Base-by-base conservation (phyloP, 2,329 filamentous ascomycete genomes). In the Samsoniella hepiali region DNA sequence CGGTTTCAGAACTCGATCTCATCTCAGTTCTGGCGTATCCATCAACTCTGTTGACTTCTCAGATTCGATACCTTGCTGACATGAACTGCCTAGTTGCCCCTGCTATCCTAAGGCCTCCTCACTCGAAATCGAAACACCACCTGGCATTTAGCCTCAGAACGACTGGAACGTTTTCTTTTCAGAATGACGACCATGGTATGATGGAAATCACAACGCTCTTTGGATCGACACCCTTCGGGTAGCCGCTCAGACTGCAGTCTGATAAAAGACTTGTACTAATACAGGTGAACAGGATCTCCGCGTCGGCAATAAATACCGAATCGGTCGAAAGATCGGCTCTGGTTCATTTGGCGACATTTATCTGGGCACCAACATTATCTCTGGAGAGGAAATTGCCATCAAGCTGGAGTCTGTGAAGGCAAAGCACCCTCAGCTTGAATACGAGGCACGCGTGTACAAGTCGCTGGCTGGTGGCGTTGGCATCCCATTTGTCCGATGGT, bases 391-490 rank as follows among this genome's bases (percentile, higher is more conserved):
- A 80, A 98, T 99, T 72, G 95, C 95, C 76, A 99, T 99, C 84
- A 99, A 99, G 84, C 91, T 99, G 65, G 95, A 99, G 81, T 96
- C 92, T 69, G 94, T 98, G 81, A 99, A 99, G 86, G 94, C 95
- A 76, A 98, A 99, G 85, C 95, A 98, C 78, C 95, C 95, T 64
- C 95, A 98, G 80, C 88, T 99, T 67, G 95, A 98, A 79, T 98
- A 98, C 84, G 95, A 99, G 80, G 95, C 95, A 64, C 92, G 94
- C 71, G 94, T 98, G 72, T 94, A 90, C 81, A 90, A 90, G 79
- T 89, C 86, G 31, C 91, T 99, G 59, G 95, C 95, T 63, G 95
- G 95, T 69, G 95, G 95, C 77, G 95, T 98, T 71, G 95, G 95
- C 65, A 99, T 99, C 69, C 95, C 95, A 55, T 98, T 98, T 74